Percentiles rank a stretch among this genome's conserved stretches.
Evolutionary conservation across 306 rosid genomes (phyloP).

Genomic region (Lagenaria siceraria): DNA sequence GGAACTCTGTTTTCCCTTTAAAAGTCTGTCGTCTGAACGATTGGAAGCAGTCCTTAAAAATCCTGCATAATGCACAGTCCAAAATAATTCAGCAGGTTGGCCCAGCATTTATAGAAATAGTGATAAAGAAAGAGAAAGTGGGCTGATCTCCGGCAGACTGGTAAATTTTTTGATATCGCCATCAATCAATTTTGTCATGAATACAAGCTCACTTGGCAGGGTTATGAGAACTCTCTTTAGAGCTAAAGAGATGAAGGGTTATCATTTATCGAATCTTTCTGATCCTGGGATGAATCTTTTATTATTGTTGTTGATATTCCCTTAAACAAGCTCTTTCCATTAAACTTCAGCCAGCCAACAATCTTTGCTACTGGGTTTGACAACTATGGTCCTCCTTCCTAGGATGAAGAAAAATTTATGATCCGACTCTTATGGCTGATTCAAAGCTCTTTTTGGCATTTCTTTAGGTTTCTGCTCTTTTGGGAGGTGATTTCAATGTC

Average conservation of each 20-base stretch:
- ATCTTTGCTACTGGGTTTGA: not conserved
- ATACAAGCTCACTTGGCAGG: not conserved
- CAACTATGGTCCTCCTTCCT: not conserved
- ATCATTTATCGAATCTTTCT: not conserved
- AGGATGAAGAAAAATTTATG: not conserved
- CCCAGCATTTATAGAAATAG: not conserved
- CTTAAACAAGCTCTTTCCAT: not conserved
- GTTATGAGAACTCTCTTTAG: not conserved
- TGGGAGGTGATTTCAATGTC: not conserved
- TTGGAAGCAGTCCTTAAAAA: not conserved
- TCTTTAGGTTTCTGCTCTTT: not conserved
- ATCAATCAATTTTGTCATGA: not conserved
- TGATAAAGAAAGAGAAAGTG: not conserved
- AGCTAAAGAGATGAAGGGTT: not conserved
- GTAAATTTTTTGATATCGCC: not conserved
- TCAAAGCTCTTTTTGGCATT: not conserved
- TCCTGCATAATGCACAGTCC: not conserved
- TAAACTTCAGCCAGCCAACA: not conserved
- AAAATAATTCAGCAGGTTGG: not conserved
- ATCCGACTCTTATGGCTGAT: not conserved
- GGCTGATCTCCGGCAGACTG: not conserved
- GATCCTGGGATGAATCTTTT: not conserved
- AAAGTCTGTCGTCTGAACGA: not conserved
- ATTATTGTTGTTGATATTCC: not conserved
- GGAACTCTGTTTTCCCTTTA: not conserved